Percentiles rank a stretch among this genome's conserved stretches.
Conservation (phyloP, 768 basidiomycete species). For the Dictyophora rubrovolvata region DNA sequence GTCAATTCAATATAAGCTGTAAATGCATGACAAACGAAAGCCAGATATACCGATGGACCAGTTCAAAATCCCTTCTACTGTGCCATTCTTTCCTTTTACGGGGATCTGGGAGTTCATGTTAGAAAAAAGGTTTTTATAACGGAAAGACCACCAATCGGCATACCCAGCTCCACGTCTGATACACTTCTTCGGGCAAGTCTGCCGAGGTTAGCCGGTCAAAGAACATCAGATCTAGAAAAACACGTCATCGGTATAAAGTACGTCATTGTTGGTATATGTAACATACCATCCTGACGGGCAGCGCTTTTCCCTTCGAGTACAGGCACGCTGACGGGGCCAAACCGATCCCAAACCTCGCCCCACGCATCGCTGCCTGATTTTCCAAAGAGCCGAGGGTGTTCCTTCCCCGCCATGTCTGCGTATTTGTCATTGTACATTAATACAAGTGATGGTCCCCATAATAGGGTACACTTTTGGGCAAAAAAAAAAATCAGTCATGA, state of each 20-base stretch:
- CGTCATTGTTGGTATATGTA: neutral
- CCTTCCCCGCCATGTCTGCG: conserved; percentile 14
- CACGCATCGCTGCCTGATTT: conserved; percentile 15
- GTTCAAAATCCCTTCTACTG: conserved; percentile 15
- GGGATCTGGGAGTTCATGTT: conserved; percentile 12
- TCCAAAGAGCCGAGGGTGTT: conserved; percentile 18
- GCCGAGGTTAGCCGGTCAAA: conserved; percentile 14
- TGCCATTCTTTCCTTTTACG: conserved; percentile 12
- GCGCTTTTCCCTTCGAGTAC: conserved; percentile 14
- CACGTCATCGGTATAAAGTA: neutral
- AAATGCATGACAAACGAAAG: neutral
- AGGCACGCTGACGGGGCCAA: conserved; percentile 12
- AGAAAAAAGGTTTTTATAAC: neutral
- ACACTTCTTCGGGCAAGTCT: conserved; percentile 16
- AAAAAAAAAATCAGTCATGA: neutral
- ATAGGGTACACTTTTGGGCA: conserved; percentile 11
- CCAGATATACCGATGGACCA: conserved; percentile 5
- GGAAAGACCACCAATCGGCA: neutral
- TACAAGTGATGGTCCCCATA: conserved; percentile 16
- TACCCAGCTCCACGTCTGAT: conserved; percentile 18
- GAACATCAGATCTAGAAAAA: conserved; percentile 13
- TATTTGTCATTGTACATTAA: conserved; percentile 19
- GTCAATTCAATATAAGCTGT: neutral
- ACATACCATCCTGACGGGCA: conserved; percentile 15
- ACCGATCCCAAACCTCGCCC: conserved; percentile 18